Evolutionary conservation across 345 rosid species (phyloP), one percentile per base, ranked within the genome.

Genomic region (Camelina sativa): DNA sequence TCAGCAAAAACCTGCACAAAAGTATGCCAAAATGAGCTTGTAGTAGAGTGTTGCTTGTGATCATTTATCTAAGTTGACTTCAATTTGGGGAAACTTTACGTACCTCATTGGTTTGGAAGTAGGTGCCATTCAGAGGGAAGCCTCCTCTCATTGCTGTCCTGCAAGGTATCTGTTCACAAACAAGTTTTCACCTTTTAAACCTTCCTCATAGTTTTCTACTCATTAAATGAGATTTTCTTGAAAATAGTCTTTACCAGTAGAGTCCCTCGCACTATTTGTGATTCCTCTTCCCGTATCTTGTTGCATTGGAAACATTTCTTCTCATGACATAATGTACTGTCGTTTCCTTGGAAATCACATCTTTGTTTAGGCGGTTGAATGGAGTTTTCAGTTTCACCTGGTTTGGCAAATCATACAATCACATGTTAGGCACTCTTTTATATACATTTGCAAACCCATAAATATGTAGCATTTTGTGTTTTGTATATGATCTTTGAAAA

Each of bases 41-140:
- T 17, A 25, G 3, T 48, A 11, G 16, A 54, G 54, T 17, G 19
- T 23, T 52, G 20, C 44, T 71, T 43, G 25, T 44, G 52, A 9
- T 37, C 10, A 56, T 8, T 8, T 57, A 11, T 35, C 11, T 38
- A 35, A 46, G 23, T 9, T 17, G 67, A 38, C 53, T 67, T 16
- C 7, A 69, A 6, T 44, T 34, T 34, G 8, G 37, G 22, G n/a
- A n/a, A 53, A 22, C 8, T 0, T 60, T 79, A 28, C 30, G 30
- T 28, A 89, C 98, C 91, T 93, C 96, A 17, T 90, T 93, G n/a
- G 88, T 91, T 82, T 93, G 98, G 82, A 93, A 93, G 68, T 93
- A 93, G 5, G 98, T 93, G 74, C 98, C 97, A 80, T 93, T 93
- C 40, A 93, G 86, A 16, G 98, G 98, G 79, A 91, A 93, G 51